These are phyloP conservation scores for Chrysoporthe puriensis DNA, from an alignment of 2,329 filamentous ascomycete species.

Conservation along the genomic window DNA sequence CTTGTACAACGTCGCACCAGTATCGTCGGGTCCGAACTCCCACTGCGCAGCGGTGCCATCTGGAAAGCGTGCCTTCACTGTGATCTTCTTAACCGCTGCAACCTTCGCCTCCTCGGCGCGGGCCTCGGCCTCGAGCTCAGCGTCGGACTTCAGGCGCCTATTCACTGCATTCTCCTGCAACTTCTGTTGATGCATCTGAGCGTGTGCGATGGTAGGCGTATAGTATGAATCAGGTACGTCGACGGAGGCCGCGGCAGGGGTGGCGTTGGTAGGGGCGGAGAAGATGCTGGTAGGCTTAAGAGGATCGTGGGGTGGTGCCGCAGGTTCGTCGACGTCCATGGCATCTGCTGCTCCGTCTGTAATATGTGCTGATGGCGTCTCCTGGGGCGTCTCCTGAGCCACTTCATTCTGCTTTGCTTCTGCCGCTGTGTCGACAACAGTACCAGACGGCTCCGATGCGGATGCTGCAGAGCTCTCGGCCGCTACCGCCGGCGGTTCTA, in stretches of 20 bases:
- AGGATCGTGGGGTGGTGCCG: constrained; percentile 36
- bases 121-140: constrained; percentile 74
- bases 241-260: constrained; percentile 73
- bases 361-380: neutral
- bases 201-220: constrained; percentile 74
- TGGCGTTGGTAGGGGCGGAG: constrained; percentile 73
- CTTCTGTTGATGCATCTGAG: constrained; percentile 72
- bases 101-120: constrained; percentile 68
- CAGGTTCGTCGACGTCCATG: constrained; percentile 36
- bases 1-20: constrained; percentile 71
- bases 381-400: constrained; percentile 18
- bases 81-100: constrained; percentile 67
- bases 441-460: neutral
- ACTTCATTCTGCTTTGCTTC: constrained; percentile 6
- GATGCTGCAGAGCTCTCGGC: constrained; percentile 21
- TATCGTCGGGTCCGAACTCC: constrained; percentile 69
- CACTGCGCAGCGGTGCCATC: constrained; percentile 80
- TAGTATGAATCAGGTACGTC: constrained; percentile 75
- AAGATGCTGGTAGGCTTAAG: constrained; percentile 70
- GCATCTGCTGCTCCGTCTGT: constrained; percentile 27
- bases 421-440: neutral
- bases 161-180: constrained; percentile 68
- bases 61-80: constrained; percentile 83
- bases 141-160: constrained; percentile 78
- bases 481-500: constrained; percentile 23